These are phyloP conservation scores for Ogataea pini DNA, from an alignment of 805 yeast genomes.

Conservation along the genomic window DNA sequence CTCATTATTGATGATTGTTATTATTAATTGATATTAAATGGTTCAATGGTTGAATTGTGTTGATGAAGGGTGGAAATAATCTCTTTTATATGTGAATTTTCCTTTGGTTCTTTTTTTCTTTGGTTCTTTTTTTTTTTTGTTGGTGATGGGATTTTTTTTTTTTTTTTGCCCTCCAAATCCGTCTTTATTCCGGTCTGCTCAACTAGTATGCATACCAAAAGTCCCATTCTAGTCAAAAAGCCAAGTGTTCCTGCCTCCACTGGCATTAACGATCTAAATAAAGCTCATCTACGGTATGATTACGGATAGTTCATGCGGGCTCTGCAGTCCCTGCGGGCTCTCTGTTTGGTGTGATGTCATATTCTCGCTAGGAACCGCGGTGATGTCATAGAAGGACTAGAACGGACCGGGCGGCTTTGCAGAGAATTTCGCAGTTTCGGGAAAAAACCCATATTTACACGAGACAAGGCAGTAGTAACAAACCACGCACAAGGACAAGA, in stretches of 20 bases:
- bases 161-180: conserved; percentile 2
- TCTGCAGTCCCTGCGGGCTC: not conserved
- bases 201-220: not conserved
- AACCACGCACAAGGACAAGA: conserved; percentile 5
- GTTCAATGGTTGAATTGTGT: not conserved
- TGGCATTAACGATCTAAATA: not conserved
- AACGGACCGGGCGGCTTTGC: conserved; percentile 5
- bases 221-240: not conserved
- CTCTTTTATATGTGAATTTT: not conserved
- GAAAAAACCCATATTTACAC: not conserved
- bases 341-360: conserved; percentile 3
- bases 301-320: not conserved
- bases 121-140: not conserved
- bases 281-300: not conserved
- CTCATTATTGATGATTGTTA: conserved; percentile 15
- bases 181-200: not conserved
- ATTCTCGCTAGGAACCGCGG: conserved; percentile 1
- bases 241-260: not conserved
- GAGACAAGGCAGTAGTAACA: not conserved
- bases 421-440: not conserved
- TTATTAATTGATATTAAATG: not conserved
- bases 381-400: conserved; percentile 8
- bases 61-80: not conserved
- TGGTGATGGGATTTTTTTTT: too few species aligned
- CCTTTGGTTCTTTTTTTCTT: not conserved